phyloP scores from a whole-genome alignment of 352 stramenopile species.

The Pythium periplocum region DNA sequence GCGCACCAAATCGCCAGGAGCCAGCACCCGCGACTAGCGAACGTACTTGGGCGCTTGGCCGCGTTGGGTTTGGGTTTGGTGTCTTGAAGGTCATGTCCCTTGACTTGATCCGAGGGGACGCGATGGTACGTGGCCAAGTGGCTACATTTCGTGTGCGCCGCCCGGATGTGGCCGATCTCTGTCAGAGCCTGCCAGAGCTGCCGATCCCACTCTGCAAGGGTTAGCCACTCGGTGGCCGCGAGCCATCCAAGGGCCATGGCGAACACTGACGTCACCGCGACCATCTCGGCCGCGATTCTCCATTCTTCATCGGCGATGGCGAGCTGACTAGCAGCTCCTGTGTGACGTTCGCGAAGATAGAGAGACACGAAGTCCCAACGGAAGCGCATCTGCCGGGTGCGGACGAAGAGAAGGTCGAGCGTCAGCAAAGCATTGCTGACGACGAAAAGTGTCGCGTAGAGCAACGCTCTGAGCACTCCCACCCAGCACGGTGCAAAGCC shows the following conservation, averaged over 20 bases:
- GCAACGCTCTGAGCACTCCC: background rate
- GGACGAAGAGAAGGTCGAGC: slow-evolving; percentile 44
- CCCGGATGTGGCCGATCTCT: no score
- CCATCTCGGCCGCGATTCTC: slow-evolving; percentile 28
- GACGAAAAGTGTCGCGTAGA: slow-evolving; percentile 10
- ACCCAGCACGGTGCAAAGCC: background rate
- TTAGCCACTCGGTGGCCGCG: slow-evolving; percentile 38
- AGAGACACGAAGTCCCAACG: slow-evolving; percentile 37
- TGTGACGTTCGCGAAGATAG: slow-evolving; percentile 29
- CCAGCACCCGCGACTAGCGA: background rate
- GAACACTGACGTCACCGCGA: slow-evolving; percentile 22
- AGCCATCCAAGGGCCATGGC: slow-evolving; percentile 15
- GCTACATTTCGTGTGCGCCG: no score
- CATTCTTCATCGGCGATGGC: slow-evolving; percentile 42
- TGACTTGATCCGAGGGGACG: no score
- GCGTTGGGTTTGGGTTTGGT: no score
- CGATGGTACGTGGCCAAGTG: no score
- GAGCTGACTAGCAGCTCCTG: slow-evolving; percentile 28
- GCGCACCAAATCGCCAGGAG: slow-evolving; percentile 8
- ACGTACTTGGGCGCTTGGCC: no score
- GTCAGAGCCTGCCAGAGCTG: slow-evolving; percentile 15
- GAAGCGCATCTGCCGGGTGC: slow-evolving; percentile 53
- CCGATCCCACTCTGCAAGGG: slow-evolving; percentile 48
- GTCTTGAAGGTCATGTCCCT: no score
- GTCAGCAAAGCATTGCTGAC: slow-evolving; percentile 23